Evolutionary conservation across 331 rosid genomes (phyloP).

Genomic region (Stylosanthes scabra): DNA sequence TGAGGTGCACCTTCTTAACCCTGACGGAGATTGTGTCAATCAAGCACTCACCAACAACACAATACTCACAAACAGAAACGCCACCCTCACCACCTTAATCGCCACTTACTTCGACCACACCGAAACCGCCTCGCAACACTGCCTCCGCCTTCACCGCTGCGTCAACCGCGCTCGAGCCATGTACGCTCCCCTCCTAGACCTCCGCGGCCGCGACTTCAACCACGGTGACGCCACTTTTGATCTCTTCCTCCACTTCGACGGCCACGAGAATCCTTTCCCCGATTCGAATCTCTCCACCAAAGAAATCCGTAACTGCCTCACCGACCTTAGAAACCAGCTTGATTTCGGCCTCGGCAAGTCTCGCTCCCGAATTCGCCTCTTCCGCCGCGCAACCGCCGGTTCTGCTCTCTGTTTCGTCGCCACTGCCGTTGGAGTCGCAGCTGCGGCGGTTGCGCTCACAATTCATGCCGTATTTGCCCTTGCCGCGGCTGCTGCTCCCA

Average conservation of each 20-base stretch:
- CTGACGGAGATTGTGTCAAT: slow-evolving; percentile 49
- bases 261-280: slow-evolving; percentile 53
- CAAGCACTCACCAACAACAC: slow-evolving; percentile 39
- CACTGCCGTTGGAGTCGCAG: slow-evolving; percentile 40
- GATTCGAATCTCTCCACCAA: slow-evolving; percentile 39
- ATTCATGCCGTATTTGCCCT: slow-evolving; percentile 41
- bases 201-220: slow-evolving; percentile 32
- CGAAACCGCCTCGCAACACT: slow-evolving; percentile 53
- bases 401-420: slow-evolving; percentile 46
- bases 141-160: slow-evolving; percentile 51
- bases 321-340: slow-evolving; percentile 51
- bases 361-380: slow-evolving; percentile 44
- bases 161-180: slow-evolving; percentile 39
- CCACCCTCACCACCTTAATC: slow-evolving; percentile 34
- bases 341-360: slow-evolving; percentile 50
- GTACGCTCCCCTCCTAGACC: slow-evolving; percentile 55
- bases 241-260: slow-evolving; percentile 49
- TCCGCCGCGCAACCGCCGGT: slow-evolving; percentile 31
- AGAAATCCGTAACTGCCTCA: slow-evolving; percentile 39
- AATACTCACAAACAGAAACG: not conserved
- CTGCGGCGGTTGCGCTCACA: slow-evolving; percentile 36
- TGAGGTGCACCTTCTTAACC: slow-evolving; percentile 30
- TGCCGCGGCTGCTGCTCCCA: slow-evolving; percentile 25
- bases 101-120: slow-evolving; percentile 56
- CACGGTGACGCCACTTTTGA: slow-evolving; percentile 44